These are phyloP conservation scores for Colletotrichum falcatum DNA, from an alignment of 2,329 filamentous ascomycete species.

Conservation along the genomic window DNA sequence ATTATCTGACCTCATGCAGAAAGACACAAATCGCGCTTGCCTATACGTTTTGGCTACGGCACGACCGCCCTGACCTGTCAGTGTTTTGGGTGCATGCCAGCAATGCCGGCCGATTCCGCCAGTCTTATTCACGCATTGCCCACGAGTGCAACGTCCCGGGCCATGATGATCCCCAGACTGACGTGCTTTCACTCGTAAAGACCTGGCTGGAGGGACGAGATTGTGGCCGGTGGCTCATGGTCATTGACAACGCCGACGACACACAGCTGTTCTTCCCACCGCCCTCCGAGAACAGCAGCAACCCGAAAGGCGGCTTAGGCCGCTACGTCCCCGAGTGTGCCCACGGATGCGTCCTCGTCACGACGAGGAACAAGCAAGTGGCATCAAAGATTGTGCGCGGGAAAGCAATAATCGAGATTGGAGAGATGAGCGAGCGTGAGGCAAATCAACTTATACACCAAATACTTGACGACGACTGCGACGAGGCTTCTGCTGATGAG, in stretches of 20 bases:
- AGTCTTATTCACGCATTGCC: neutral
- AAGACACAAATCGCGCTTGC: conserved; percentile 50
- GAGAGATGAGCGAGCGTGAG: neutral
- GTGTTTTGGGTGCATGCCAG: conserved; percentile 51
- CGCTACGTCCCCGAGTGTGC: conserved; percentile 47
- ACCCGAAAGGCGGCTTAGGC: neutral
- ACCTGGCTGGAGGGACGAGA: neutral
- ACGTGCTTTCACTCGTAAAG: neutral
- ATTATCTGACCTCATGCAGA: conserved; percentile 42
- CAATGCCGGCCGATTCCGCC: conserved; percentile 46
- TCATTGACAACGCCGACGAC: conserved; percentile 35
- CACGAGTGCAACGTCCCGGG: neutral
- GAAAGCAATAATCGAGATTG: neutral
- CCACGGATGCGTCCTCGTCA: conserved; percentile 48
- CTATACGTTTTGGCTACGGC: conserved; percentile 45
- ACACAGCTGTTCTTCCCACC: conserved; percentile 16
- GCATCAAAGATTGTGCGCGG: neutral
- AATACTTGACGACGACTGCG: neutral
- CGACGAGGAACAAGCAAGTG: neutral
- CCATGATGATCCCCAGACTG: neutral
- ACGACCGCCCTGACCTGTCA: conserved; percentile 43
- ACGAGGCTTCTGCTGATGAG: neutral
- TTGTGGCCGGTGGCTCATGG: conserved; percentile 41
- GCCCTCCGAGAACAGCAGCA: neutral
- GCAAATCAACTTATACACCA: neutral